Evolutionary conservation across 129 eudicot species (phyloP).

Genomic region (Heracleum sosnowskyi): DNA sequence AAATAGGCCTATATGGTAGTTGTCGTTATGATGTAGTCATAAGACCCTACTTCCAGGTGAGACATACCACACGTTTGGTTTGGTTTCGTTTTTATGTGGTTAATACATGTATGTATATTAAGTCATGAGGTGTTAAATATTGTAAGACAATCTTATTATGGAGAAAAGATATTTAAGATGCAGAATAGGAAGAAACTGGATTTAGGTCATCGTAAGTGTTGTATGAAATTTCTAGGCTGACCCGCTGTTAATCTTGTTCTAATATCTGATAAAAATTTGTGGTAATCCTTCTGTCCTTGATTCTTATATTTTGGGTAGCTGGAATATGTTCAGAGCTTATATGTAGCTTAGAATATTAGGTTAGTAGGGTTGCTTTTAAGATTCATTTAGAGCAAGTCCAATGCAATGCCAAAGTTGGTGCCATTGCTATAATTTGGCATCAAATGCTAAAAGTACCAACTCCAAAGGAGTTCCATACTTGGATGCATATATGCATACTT

Average conservation of each 20-base stretch:
- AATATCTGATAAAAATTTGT: neutral
- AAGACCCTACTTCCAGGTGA: neutral
- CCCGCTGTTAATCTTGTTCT: neutral
- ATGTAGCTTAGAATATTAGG: neutral
- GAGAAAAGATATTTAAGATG: neutral
- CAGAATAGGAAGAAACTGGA: neutral
- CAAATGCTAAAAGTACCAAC: too few relatives aligned
- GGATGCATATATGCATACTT: too few relatives aligned
- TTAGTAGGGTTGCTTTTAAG: neutral
- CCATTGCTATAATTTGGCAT: too few relatives aligned
- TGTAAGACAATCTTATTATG: neutral
- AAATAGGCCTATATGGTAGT: neutral
- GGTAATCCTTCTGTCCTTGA: neutral
- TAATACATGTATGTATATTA: neutral
- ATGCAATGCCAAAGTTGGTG: too few relatives aligned
- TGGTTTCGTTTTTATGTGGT: neutral
- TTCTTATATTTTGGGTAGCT: neutral
- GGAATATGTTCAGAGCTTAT: neutral
- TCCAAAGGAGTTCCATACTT: too few relatives aligned
- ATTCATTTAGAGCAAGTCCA: too few relatives aligned
- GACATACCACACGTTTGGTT: neutral
- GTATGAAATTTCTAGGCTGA: neutral
- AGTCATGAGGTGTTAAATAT: too few relatives aligned
- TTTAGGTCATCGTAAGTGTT: neutral
- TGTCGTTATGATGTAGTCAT: neutral